Conservation (phyloP, 129 eudicot species). For the Escallonia herrerae region DNA sequence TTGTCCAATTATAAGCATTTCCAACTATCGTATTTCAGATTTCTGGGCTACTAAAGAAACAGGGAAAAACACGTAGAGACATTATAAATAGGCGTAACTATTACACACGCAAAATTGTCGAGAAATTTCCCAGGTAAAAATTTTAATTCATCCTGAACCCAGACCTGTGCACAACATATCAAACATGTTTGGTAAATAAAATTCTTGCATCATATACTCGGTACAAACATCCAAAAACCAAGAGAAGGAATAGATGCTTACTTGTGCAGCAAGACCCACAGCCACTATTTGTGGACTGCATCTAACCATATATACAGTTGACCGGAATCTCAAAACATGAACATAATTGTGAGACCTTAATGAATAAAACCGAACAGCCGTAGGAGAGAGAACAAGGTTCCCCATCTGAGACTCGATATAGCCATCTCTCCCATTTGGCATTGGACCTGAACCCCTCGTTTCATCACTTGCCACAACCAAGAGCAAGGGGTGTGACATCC, state of each 20-base stretch:
- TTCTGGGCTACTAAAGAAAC: neutral
- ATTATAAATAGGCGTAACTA: neutral
- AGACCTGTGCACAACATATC: no score
- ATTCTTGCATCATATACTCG: no score
- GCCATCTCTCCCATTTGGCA: slow-evolving; percentile 51
- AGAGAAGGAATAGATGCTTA: slow-evolving; percentile 25
- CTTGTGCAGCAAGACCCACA: slow-evolving; percentile 91
- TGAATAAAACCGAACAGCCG: slow-evolving; percentile 86
- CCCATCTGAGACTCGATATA: slow-evolving; percentile 39
- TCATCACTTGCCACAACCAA: slow-evolving; percentile 92
- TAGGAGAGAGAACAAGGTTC: slow-evolving; percentile 46
- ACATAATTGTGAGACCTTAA: slow-evolving; percentile 78
- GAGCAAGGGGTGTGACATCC: slow-evolving; percentile 72
- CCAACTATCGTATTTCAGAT: neutral
- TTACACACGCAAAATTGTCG: neutral
- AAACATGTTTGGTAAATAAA: no score
- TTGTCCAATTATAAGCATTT: neutral
- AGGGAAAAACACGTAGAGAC: neutral
- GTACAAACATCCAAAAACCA: no score
- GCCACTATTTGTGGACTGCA: slow-evolving; percentile 94
- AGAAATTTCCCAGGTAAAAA: neutral
- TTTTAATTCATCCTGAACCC: no score
- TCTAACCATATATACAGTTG: slow-evolving; percentile 86
- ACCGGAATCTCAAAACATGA: slow-evolving; percentile 72
- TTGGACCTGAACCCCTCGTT: slow-evolving; percentile 30